These are phyloP conservation scores for Tylopilus plumbeoviolaceoides DNA, from an alignment of 768 basidiomycete genomes.

Conservation along the genomic window DNA sequence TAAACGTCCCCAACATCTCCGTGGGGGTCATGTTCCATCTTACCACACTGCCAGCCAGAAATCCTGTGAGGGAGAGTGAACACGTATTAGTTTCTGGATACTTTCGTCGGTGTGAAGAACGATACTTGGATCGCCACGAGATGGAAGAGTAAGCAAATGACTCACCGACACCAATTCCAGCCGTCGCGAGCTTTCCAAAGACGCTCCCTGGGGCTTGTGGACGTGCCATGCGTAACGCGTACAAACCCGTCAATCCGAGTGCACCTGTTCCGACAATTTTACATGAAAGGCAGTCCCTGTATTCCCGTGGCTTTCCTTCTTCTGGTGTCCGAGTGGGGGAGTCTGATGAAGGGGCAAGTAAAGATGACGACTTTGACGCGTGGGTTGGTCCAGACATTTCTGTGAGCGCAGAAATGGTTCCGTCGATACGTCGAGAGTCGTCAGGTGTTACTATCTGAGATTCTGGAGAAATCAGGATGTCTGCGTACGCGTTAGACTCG, in stretches of 20 bases:
- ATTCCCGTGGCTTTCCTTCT: slow-evolving; percentile 11
- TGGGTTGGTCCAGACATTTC: slow-evolving; percentile 21
- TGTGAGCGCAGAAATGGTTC: neutral
- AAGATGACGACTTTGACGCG: slow-evolving; percentile 1
- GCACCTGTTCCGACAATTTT: slow-evolving; percentile 63
- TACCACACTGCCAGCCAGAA: slow-evolving; percentile 27
- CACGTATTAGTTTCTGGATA: slow-evolving; percentile 7
- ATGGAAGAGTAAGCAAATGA: neutral
- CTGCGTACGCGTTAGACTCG: neutral
- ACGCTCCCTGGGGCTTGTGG: slow-evolving; percentile 57
- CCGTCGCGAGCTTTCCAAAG: slow-evolving; percentile 58
- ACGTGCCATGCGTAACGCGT: slow-evolving; percentile 65
- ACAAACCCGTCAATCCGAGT: slow-evolving; percentile 58
- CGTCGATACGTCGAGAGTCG: neutral
- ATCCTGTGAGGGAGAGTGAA: slow-evolving; percentile 12
- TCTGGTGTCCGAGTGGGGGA: slow-evolving; percentile 1
- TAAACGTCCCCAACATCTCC: slow-evolving; percentile 18
- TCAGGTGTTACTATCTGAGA: too few relatives aligned
- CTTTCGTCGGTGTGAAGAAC: neutral
- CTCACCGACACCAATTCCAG: slow-evolving; percentile 60
- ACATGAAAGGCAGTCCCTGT: slow-evolving; percentile 65
- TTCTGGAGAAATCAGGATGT: neutral
- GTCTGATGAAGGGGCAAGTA: neutral
- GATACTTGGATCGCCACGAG: neutral
- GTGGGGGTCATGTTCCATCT: slow-evolving; percentile 30